Conservation (phyloP, 2,329 filamentous ascomycete species). For the Drechslera avenae region DNA sequence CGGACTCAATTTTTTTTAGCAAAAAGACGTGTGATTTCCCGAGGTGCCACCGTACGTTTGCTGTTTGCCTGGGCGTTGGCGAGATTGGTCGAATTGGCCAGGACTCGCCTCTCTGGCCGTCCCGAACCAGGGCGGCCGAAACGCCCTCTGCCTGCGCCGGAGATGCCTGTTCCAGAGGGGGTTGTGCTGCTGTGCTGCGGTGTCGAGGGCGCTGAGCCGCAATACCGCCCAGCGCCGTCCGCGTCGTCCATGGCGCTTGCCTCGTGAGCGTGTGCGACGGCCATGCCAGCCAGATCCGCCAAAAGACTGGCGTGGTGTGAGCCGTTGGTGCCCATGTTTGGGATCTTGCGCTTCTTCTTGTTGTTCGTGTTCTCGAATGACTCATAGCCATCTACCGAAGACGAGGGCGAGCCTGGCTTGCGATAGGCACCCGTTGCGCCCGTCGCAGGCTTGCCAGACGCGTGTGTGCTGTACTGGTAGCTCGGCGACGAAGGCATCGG, state of each 20-base stretch:
- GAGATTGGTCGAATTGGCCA: constrained; percentile 50
- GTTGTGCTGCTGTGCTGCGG: constrained; percentile 51
- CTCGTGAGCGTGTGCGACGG: constrained; percentile 57
- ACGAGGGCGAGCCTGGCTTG: constrained; percentile 63
- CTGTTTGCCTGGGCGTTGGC: constrained; percentile 52
- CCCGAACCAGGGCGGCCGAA: constrained; percentile 66
- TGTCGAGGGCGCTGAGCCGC: constrained; percentile 60
- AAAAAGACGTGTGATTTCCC: constrained; percentile 29
- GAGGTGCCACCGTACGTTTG: constrained; percentile 46
- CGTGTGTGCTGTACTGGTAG: constrained; percentile 45
- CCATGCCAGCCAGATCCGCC: constrained; percentile 68
- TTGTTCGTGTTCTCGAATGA: constrained; percentile 99
- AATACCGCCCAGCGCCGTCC: constrained; percentile 57
- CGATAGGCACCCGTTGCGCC: constrained; percentile 41
- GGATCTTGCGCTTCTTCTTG: constrained; percentile 99
- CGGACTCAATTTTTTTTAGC: constrained; percentile 29
- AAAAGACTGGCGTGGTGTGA: constrained; percentile 63
- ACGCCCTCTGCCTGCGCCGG: constrained; percentile 82
- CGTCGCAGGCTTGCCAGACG: constrained; percentile 31
- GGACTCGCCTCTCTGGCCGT: constrained; percentile 51
- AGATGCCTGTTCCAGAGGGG: constrained; percentile 68
- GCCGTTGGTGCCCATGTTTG: constrained; percentile 76
- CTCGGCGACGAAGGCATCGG: constrained; percentile 49
- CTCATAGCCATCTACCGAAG: constrained; percentile 86
- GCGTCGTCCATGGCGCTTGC: constrained; percentile 53